Base-by-base conservation (phyloP, 768 basidiomycete genomes). In the Suillus lakei region DNA sequence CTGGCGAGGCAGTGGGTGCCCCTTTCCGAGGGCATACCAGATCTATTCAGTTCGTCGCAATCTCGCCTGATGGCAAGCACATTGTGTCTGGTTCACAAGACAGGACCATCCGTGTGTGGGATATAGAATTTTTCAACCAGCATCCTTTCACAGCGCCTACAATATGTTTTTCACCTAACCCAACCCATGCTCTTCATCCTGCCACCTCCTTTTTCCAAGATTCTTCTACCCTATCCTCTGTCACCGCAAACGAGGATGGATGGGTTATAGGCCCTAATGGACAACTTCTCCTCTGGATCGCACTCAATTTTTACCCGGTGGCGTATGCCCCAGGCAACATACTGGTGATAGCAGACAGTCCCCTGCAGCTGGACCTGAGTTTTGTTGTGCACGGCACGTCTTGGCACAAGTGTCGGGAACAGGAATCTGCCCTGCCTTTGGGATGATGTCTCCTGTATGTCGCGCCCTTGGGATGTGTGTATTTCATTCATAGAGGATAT, bases 1-100 rank as follows among this genome's bases (percentile, higher is more conserved):
- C 44, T 34, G 43, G 44, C 5, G 10, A 44, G 16, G 26, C 4
- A 26, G 26, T 61, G 4, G 15, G 48, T 28, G 28, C 36, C 60
- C 38, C 63, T 60, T 32, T 64, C 15, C 16, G 12, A 23, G 63
- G 63, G n/a, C 23, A 65, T 23, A 61, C 26, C 44, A 16, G 55
- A 26, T 28, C 62, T 8, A 67, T 71, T 16, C 0, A 1, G 6
- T 65, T 67, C 0, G 62, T 70, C 4, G 60, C 70, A 28, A 64
- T 71, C 55, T 71, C 70, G 1, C 36, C 59, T 13, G 60, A 62
- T 18, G 23, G 46, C 36, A 61, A 34, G 39, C 54, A 10, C 28
- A 43, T 26, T 4, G 21, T 55, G 18, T 64, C 58, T 28, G 46
- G 64, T 0, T 61, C 48, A 10, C 1, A 0, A 1, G 64, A 65